Evolutionary conservation across 192 early-diverging fungal genomes (phyloP).

Genomic region (Borealophlyctis nickersoniae): DNA sequence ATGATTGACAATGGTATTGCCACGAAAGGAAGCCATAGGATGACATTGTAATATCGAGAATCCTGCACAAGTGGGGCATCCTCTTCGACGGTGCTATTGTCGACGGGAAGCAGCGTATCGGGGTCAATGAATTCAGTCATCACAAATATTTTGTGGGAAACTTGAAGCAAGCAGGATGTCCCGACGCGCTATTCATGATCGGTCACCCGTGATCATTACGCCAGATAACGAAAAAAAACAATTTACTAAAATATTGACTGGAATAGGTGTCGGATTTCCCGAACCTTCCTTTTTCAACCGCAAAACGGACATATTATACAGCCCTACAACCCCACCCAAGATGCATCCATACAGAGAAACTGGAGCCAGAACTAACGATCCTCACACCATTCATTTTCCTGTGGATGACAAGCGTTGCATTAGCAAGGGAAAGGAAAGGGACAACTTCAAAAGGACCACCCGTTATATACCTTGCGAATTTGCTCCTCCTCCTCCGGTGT

Average conservation of each 20-base stretch:
- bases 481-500: conserved; percentile 92
- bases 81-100: conserved; percentile 13
- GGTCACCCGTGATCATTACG: too few relatives aligned
- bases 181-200: too few relatives aligned
- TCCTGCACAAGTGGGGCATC: conserved; percentile 33
- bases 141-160: neutral
- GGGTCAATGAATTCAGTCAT: neutral
- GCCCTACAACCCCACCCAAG: too few relatives aligned
- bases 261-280: too few relatives aligned
- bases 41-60: conserved; percentile 33
- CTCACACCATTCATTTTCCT: conserved; percentile 50
- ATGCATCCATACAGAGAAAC: too few relatives aligned
- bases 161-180: too few relatives aligned
- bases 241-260: too few relatives aligned
- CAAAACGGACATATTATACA: too few relatives aligned
- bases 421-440: conserved; percentile 8
- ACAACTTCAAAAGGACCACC: neutral
- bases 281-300: too few relatives aligned
- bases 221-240: too few relatives aligned
- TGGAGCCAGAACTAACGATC: too few relatives aligned
- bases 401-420: conserved; percentile 6
- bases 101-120: neutral
- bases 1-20: conserved; percentile 45
- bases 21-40: conserved; percentile 48
- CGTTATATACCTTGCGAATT: conserved; percentile 43